Percentiles rank a stretch among this genome's conserved stretches.
Evolutionary conservation across 768 basidiomycete genomes (phyloP).

Genomic region (Clitopilus hobsonii): DNA sequence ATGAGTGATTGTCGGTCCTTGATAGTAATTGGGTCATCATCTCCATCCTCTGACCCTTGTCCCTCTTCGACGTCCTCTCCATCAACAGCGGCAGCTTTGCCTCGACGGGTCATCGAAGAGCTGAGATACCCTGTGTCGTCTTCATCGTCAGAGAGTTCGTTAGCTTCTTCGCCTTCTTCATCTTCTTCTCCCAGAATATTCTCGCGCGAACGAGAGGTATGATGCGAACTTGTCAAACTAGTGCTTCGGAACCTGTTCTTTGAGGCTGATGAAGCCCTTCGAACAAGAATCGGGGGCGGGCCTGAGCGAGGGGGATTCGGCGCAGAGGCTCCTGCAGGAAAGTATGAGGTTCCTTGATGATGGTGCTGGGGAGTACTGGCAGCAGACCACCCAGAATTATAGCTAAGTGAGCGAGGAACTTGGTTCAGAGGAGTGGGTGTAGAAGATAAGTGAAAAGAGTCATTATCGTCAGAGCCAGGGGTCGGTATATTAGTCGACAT

Average conservation of each 20-base stretch:
- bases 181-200: slow-evolving; percentile 48
- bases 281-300: slow-evolving; percentile 35
- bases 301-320: slow-evolving; percentile 36
- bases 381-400: slow-evolving; percentile 55
- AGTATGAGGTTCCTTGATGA: slow-evolving; percentile 67
- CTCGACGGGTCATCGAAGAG: slow-evolving; percentile 23
- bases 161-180: slow-evolving; percentile 35
- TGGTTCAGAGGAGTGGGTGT: slow-evolving; percentile 42
- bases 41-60: slow-evolving; percentile 20
- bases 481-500: slow-evolving; percentile 26
- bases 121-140: slow-evolving; percentile 16
- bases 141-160: slow-evolving; percentile 29
- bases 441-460: slow-evolving; percentile 26
- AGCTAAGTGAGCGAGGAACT: slow-evolving; percentile 41
- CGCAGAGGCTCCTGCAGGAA: slow-evolving; percentile 38
- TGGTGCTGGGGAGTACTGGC: slow-evolving; percentile 60
- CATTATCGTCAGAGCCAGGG: slow-evolving; percentile 28
- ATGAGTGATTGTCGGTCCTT: slow-evolving; percentile 97
- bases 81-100: slow-evolving; percentile 37
- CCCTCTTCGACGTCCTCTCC: slow-evolving; percentile 30
- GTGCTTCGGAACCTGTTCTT: slow-evolving; percentile 50
- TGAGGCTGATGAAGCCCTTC: slow-evolving; percentile 51
- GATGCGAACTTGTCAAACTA: slow-evolving; percentile 57
- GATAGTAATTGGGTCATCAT: slow-evolving; percentile 87
- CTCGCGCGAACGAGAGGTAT: slow-evolving; percentile 38